A percentile compares a stretch with the other conserved stretches of the same genome.
phyloP scores from a whole-genome alignment of 441 rosid species.

The Jatropha multifida region DNA sequence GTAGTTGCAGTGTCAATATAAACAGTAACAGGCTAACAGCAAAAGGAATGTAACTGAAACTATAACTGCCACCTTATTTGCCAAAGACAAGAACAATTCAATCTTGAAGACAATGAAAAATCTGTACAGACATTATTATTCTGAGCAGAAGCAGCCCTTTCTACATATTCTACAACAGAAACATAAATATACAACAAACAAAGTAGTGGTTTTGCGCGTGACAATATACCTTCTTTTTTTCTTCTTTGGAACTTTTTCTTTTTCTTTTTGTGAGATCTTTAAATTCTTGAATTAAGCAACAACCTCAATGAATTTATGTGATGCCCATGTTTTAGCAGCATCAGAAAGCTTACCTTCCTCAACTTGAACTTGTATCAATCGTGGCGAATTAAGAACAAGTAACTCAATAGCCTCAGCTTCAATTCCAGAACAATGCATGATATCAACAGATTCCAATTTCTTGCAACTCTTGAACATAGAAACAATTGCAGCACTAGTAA shows the following conservation, averaged over 20 bases:
- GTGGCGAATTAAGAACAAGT: conserved; percentile 41
- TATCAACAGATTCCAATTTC: conserved; percentile 47
- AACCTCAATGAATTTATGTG: conserved; percentile 43
- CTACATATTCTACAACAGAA: not conserved
- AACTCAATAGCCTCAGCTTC: conserved; percentile 47
- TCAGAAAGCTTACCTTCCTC: conserved; percentile 62
- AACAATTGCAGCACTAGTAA: conserved; percentile 41
- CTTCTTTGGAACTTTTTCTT: not conserved
- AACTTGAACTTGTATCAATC: conserved; percentile 46
- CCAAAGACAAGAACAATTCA: not conserved
- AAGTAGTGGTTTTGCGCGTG: not conserved
- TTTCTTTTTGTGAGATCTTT: not conserved
- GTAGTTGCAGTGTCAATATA: conserved; percentile 24
- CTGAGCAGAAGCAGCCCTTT: not conserved
- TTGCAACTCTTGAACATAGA: conserved; percentile 52
- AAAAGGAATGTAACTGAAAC: conserved; percentile 4
- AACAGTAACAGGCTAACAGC: conserved; percentile 5
- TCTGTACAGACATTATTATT: not conserved
- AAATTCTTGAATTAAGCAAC: conserved; percentile 27
- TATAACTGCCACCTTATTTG: not conserved
- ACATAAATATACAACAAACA: not conserved
- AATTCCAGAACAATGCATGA: conserved; percentile 48
- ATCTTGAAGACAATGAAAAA: not conserved
- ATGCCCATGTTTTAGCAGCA: conserved; percentile 39
- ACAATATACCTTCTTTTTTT: not conserved